A percentile compares a stretch with the other conserved stretches of the same genome.
Conservation (phyloP, 1,139 yeast genomes). For the Kodamaea sp. region DNA sequence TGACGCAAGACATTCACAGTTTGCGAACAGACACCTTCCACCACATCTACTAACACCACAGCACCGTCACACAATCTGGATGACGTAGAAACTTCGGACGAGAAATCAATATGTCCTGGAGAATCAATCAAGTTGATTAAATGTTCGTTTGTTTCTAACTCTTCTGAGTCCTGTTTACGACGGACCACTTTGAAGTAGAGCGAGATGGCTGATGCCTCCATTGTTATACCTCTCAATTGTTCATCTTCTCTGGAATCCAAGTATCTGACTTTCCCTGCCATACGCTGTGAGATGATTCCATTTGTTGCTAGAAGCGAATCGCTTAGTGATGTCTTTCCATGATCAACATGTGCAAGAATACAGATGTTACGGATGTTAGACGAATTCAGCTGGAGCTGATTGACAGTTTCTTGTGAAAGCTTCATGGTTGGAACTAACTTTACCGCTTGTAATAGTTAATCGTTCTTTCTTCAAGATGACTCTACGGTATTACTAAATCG, state of each 20-base stretch:
- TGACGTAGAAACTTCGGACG: slow-evolving; percentile 94
- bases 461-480: no score
- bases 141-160: slow-evolving; percentile 63
- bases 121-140: slow-evolving; percentile 92
- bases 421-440: slow-evolving; percentile 33
- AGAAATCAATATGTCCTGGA: slow-evolving; percentile 97
- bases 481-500: not conserved
- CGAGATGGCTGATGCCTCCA: slow-evolving; percentile 95
- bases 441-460: not conserved
- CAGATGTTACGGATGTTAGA: slow-evolving; percentile 82
- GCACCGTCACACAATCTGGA: slow-evolving; percentile 97
- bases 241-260: slow-evolving; percentile 95
- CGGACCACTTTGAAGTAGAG: slow-evolving; percentile 71
- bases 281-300: slow-evolving; percentile 90
- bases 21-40: slow-evolving; percentile 97
- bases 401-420: slow-evolving; percentile 62
- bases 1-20: slow-evolving; percentile 93
- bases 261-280: slow-evolving; percentile 94
- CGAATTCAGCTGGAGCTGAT: slow-evolving; percentile 68
- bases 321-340: slow-evolving; percentile 94
- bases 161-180: slow-evolving; percentile 32
- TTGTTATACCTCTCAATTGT: slow-evolving; percentile 93
- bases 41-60: slow-evolving; percentile 90
- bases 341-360: slow-evolving; percentile 97
- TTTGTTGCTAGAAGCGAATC: slow-evolving; percentile 92